Evolutionary conservation across 129 eudicot species (phyloP).

Genomic region (Ambrosia trifida): DNA sequence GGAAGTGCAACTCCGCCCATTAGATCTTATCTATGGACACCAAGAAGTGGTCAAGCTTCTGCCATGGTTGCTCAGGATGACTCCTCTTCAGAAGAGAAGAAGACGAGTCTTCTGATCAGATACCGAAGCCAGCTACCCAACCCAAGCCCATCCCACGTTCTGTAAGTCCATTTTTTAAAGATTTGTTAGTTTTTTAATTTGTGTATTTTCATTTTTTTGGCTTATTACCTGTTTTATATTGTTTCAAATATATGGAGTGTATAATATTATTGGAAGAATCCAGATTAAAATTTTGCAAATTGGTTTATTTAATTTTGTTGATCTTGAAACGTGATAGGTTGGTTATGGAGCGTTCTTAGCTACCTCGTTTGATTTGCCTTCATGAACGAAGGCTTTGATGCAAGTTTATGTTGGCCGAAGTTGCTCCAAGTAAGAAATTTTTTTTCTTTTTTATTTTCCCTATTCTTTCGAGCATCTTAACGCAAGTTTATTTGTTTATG

Average conservation of each 20-base stretch:
- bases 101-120: constrained; percentile 47
- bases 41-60: constrained; percentile 83
- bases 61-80: constrained; percentile 52
- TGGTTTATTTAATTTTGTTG: background rate
- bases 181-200: background rate
- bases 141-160: constrained; percentile 88
- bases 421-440: constrained; percentile 56
- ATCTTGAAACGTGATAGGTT: constrained; percentile 37
- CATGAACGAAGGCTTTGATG: constrained; percentile 47
- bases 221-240: constrained; percentile 14
- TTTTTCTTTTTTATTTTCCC: background rate
- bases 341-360: constrained; percentile 77
- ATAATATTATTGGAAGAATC: too few species aligned
- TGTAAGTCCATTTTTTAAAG: constrained; percentile 41
- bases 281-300: background rate
- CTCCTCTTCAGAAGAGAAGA: constrained; percentile 73
- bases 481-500: too few species aligned
- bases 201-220: constrained; percentile 30
- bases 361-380: constrained; percentile 57
- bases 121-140: constrained; percentile 41
- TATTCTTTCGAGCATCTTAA: too few species aligned
- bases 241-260: background rate
- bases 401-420: constrained; percentile 57
- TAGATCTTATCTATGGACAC: constrained; percentile 67
- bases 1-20: constrained; percentile 84